Base-by-base conservation (phyloP, 2,329 filamentous ascomycete genomes). In the Fusarium hainanense region DNA sequence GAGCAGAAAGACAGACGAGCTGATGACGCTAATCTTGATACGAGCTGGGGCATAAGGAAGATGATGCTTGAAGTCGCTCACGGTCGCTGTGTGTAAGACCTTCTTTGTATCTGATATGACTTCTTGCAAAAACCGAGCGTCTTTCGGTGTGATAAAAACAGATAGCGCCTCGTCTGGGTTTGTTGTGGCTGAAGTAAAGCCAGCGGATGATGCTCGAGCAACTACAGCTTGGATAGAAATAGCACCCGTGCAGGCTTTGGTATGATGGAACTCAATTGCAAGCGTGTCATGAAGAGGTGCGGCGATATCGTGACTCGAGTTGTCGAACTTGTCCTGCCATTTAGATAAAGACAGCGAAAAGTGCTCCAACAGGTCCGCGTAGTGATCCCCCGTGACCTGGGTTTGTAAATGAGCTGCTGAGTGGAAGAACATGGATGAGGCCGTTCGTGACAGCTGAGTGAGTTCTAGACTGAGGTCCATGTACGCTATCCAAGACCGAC, bases 161-260 rank as follows among this genome's bases (percentile, higher is more conserved):
- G 65, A 63, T 2, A 73, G 16, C 0, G 44, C 58, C 25, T 71
- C 70, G 4, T 68, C 59, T 2, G 58, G 54, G 7, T 44, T 49
- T 10, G 59, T 42, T 6, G 43, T 58, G 2, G 49, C 18, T 13
- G 55, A 4, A 9, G 48, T 58, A n/a, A 68, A 49, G 2, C 60
- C 66, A 7, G 60, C 61, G 0, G 58, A 57, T 2, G 63, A 47
- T 3, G 72, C 71, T 25, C 72, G 43, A 10, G 56, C 49, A 6
- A 74, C 59, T 14, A 74, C 69, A 18, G 71, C 72, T 16, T 74
- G 72, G 1, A 74, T 69, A 1, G 72, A 70, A 6, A 74, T 61
- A 2, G 71, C 71, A 1, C 61, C 57, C 2, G 66, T 69, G 20
- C 68, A 74, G 12, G 72, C 67, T 42, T 68, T 74, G 13, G 68